Conservation (phyloP, 2,329 filamentous ascomycete genomes). For the Fusarium zealandicum region DNA sequence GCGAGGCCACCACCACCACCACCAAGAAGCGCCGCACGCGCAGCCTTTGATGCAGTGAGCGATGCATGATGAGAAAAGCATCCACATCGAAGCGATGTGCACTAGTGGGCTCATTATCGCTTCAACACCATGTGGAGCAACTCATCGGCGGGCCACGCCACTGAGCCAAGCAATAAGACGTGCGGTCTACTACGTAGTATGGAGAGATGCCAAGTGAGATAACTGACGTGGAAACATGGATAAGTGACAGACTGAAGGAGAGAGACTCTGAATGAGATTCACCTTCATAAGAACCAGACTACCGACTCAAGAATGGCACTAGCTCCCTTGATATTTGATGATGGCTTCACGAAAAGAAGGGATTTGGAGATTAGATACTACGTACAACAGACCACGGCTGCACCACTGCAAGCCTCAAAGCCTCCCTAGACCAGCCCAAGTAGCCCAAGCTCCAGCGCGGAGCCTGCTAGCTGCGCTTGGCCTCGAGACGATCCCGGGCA, state of each 20-base stretch:
- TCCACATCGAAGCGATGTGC: slow-evolving; percentile 25
- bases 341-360: slow-evolving; percentile 19
- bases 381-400: slow-evolving; percentile 9
- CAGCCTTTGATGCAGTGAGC: slow-evolving; percentile 14
- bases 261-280: slow-evolving; percentile 26
- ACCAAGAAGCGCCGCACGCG: slow-evolving; percentile 30
- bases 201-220: slow-evolving; percentile 11
- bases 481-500: slow-evolving; percentile 19
- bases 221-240: not conserved
- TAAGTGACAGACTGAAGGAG: not conserved
- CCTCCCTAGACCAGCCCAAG: slow-evolving; percentile 18
- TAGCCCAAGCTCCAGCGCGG: slow-evolving; percentile 29
- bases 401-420: slow-evolving; percentile 7
- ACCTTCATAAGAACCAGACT: slow-evolving; percentile 14
- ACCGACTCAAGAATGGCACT: slow-evolving; percentile 10
- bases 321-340: slow-evolving; percentile 28
- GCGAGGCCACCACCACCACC: slow-evolving; percentile 28
- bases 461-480: slow-evolving; percentile 23
- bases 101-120: slow-evolving; percentile 28
- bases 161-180: slow-evolving; percentile 26
- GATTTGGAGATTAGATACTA: slow-evolving; percentile 34
- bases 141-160: slow-evolving; percentile 28
- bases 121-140: slow-evolving; percentile 23
- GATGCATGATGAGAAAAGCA: slow-evolving; percentile 23
- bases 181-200: slow-evolving; percentile 22